Evolutionary conservation across 306 rosid genomes (phyloP).

Genomic region (Rosa multiflora): DNA sequence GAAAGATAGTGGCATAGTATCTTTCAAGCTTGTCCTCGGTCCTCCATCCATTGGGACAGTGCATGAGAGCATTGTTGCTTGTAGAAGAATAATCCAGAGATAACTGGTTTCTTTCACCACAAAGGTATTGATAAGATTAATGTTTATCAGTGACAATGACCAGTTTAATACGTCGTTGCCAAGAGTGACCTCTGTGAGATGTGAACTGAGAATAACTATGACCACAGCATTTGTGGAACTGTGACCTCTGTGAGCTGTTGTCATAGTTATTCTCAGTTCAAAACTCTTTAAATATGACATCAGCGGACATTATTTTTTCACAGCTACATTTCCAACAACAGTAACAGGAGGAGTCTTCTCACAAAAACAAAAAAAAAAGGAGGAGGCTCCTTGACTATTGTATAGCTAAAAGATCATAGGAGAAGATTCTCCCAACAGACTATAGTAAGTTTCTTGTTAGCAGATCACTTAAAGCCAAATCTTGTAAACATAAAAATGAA

Average conservation of each 20-base stretch:
- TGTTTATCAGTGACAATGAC: neutral
- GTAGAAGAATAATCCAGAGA: slow-evolving; percentile 16
- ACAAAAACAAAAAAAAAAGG: too few relatives aligned
- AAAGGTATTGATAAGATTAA: neutral
- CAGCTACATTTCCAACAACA: neutral
- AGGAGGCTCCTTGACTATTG: too few relatives aligned
- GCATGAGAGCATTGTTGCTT: slow-evolving; percentile 19
- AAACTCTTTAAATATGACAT: neutral
- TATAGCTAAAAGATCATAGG: too few relatives aligned
- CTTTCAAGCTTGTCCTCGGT: slow-evolving; percentile 16
- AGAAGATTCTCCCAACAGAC: too few relatives aligned
- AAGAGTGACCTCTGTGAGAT: neutral
- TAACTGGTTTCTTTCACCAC: slow-evolving; percentile 21
- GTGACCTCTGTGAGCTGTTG: neutral
- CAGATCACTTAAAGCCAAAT: too few relatives aligned
- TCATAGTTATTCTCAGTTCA: neutral
- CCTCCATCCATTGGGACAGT: slow-evolving; percentile 12
- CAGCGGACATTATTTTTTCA: neutral
- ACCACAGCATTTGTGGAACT: neutral
- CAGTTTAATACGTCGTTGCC: neutral
- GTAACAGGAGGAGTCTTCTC: neutral
- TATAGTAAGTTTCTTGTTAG: too few relatives aligned
- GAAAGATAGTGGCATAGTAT: slow-evolving; percentile 6
- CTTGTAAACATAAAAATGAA: too few relatives aligned
- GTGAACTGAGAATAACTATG: too few relatives aligned